Conservation (phyloP, 116 monocot genomes). For the Iris pallida region DNA sequence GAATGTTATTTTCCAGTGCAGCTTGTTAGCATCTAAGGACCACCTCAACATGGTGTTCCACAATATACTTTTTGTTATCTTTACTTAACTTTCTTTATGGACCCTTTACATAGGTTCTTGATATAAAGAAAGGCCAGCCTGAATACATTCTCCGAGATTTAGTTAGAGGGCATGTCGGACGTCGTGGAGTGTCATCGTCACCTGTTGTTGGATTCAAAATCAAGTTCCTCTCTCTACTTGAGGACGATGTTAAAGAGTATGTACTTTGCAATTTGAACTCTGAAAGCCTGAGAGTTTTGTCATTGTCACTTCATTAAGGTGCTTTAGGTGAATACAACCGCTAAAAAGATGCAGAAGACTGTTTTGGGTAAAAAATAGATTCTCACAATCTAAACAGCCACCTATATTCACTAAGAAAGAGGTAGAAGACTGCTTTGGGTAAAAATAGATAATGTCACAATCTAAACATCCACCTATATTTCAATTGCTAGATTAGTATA, state of each 20-base stretch:
- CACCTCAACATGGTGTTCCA: no score
- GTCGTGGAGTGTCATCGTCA: conserved; percentile 20
- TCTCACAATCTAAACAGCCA: not conserved
- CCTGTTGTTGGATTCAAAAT: conserved; percentile 45
- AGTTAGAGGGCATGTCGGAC: conserved; percentile 17
- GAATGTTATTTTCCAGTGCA: no score
- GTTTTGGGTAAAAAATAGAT: not conserved
- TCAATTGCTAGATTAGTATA: no score
- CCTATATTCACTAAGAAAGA: no score
- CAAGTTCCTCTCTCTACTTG: conserved; percentile 55
- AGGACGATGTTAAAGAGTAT: conserved; percentile 45
- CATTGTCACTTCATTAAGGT: no score
- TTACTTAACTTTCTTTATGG: not conserved
- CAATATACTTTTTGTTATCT: no score
- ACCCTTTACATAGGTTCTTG: conserved; percentile 32
- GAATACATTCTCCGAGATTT: conserved; percentile 43
- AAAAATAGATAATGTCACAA: no score
- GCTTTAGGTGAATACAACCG: no score
- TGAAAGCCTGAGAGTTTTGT: no score
- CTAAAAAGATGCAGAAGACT: not conserved
- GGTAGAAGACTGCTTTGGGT: no score
- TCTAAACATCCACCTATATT: no score
- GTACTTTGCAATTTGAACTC: not conserved
- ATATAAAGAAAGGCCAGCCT: conserved; percentile 50
- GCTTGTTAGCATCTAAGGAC: no score